phyloP scores from a whole-genome alignment of 257 asterid genomes.

The Fraxinus excelsior region DNA sequence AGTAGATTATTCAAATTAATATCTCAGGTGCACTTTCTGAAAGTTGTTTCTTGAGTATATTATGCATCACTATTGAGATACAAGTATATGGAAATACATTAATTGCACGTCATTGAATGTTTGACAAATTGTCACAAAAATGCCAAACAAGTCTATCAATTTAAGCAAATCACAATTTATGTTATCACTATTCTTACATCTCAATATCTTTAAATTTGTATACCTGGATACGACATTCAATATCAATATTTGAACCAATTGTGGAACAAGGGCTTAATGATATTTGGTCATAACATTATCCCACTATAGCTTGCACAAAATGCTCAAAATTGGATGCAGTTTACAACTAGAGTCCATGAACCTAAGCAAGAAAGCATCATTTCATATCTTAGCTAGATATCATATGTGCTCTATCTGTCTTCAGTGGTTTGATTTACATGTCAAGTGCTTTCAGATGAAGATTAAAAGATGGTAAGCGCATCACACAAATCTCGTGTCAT shows the following conservation, averaged over 20 bases:
- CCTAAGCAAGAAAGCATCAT: background rate
- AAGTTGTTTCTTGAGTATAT: background rate
- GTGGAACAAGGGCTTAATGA: background rate
- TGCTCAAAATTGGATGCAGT: background rate
- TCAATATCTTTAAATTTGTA: background rate
- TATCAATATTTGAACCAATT: background rate
- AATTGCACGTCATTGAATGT: background rate
- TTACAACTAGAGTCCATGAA: background rate
- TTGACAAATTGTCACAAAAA: background rate
- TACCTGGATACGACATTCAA: background rate
- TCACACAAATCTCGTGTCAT: background rate
- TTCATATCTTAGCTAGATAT: background rate
- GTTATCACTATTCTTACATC: background rate
- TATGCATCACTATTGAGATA: background rate
- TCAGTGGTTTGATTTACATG: background rate
- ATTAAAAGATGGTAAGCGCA: background rate
- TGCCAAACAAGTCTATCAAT: background rate
- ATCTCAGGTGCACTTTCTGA: background rate
- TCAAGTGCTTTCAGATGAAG: background rate
- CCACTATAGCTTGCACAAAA: background rate
- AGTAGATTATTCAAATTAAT: background rate
- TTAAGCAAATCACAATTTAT: background rate
- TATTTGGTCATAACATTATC: background rate
- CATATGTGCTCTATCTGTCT: background rate
- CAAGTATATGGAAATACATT: background rate